These are phyloP conservation scores for Aphanomyces euteiches DNA, from an alignment of 352 stramenopile genomes.

Conservation along the genomic window DNA sequence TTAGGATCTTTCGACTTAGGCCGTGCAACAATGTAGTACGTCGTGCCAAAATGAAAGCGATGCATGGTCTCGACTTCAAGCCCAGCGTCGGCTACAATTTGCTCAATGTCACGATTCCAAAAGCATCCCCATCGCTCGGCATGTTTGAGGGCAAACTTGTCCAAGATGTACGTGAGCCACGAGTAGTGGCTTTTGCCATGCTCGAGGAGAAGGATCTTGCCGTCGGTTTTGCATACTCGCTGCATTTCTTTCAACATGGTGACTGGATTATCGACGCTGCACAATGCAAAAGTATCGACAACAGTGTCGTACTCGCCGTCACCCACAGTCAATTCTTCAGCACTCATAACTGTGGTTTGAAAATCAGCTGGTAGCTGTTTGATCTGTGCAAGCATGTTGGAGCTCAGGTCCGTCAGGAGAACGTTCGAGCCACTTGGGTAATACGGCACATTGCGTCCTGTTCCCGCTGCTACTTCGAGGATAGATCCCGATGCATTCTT, in stretches of 20 bases:
- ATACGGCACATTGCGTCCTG: constrained; percentile 89
- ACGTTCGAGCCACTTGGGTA: constrained; percentile 54
- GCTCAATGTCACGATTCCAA: constrained; percentile 94
- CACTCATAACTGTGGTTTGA: constrained; percentile 49
- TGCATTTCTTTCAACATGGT: constrained; percentile 89
- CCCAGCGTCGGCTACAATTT: constrained; percentile 75
- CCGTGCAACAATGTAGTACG: constrained; percentile 82
- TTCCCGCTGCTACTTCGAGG: constrained; percentile 94
- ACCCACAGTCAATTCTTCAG: constrained; percentile 54
- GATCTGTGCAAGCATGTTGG: constrained; percentile 69
- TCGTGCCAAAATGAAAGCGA: constrained; percentile 95
- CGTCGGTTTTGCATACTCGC: constrained; percentile 84
- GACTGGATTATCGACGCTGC: constrained; percentile 93
- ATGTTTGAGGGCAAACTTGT: constrained; percentile 90
- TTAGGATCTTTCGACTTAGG: constrained; percentile 32
- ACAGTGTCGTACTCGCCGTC: constrained; percentile 90
- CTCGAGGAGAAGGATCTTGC: constrained; percentile 92
- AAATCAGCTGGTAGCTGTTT: constrained; percentile 23
- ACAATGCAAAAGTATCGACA: constrained; percentile 96
- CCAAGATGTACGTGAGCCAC: constrained; percentile 88
- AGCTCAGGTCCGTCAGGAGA: constrained; percentile 73
- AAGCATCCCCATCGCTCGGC: constrained; percentile 94
- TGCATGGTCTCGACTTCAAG: constrained; percentile 82
- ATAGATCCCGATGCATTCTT: constrained; percentile 61
- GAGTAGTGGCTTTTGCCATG: constrained; percentile 89